Conservation (phyloP, 192 early-diverging fungal genomes). For the Phycomyces blakesleeanus region DNA sequence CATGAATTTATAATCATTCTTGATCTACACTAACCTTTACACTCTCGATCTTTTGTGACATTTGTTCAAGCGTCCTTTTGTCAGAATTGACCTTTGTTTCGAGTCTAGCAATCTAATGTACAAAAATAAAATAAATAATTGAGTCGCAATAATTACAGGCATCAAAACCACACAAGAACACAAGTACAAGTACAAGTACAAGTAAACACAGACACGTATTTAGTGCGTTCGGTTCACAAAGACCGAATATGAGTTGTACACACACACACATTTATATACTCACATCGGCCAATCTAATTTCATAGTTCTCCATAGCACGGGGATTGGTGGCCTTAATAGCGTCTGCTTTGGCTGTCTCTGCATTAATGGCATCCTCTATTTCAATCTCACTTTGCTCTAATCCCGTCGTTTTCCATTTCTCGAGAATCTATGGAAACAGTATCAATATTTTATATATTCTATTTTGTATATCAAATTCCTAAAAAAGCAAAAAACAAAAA, state of each 20-base stretch:
- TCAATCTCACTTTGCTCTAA: conserved; percentile 46
- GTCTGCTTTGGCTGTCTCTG: conserved; percentile 51
- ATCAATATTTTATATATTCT: too few relatives aligned
- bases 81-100: neutral
- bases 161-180: too few relatives aligned
- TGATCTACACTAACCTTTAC: neutral
- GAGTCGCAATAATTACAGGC: too few relatives aligned
- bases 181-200: too few relatives aligned
- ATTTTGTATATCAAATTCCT: neutral
- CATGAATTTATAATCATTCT: neutral
- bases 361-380: conserved; percentile 60
- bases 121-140: too few relatives aligned
- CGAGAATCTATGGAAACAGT: conserved; percentile 20
- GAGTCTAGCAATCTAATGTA: conserved; percentile 1
- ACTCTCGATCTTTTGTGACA: neutral
- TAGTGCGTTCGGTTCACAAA: too few relatives aligned
- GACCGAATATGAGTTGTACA: neutral
- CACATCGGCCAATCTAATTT: conserved; percentile 50
- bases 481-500: neutral
- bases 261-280: conserved; percentile 6
- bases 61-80: neutral
- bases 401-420: conserved; percentile 21
- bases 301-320: conserved; percentile 63
- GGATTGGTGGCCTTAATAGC: conserved; percentile 51
- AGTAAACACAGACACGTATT: too few relatives aligned